Conservation (phyloP, 2,329 filamentous ascomycete genomes). For the Penicillium sp. region DNA sequence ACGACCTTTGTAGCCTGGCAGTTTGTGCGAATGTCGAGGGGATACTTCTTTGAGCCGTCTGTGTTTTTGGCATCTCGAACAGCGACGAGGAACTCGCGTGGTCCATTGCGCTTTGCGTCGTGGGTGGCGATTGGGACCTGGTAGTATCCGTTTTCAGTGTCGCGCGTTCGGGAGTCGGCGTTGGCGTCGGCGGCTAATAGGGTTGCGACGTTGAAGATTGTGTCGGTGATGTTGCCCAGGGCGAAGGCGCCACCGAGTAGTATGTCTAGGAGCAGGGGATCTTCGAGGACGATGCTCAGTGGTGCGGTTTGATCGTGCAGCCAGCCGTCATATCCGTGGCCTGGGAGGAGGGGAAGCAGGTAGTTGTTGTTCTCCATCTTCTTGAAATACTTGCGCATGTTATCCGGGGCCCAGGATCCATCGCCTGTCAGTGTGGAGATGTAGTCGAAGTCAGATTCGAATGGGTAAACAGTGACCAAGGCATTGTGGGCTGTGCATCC, state of each 20-base stretch:
- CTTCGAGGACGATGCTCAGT: constrained; percentile 52
- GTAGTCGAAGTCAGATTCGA: constrained; percentile 59
- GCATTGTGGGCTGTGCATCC: constrained; percentile 64
- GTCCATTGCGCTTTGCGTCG: constrained; percentile 23
- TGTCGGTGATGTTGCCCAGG: constrained; percentile 48
- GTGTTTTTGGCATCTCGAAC: constrained; percentile 26
- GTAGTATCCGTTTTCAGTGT: constrained; percentile 52
- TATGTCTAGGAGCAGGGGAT: constrained; percentile 55
- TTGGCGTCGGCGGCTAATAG: constrained; percentile 55
- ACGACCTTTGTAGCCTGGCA: constrained; percentile 48
- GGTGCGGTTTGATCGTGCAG: constrained; percentile 30
- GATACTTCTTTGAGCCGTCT: constrained; percentile 45
- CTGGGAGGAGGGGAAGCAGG: constrained; percentile 39
- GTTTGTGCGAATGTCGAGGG: constrained; percentile 56
- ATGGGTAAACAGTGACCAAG: constrained; percentile 59
- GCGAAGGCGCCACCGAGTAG: constrained; percentile 54
- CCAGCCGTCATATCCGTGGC: constrained; percentile 45
- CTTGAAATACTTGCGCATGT: constrained; percentile 59
- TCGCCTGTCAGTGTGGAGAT: constrained; percentile 62
- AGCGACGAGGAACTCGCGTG: constrained; percentile 45
- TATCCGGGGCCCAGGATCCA: constrained; percentile 55
- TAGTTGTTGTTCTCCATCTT: constrained; percentile 57
- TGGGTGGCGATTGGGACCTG: constrained; percentile 56
- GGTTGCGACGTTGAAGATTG: constrained; percentile 45
- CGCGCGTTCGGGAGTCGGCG: constrained; percentile 46